These are phyloP conservation scores for Scheffersomyces parashehatae DNA, from an alignment of 1,139 yeast genomes.

Conservation along the genomic window DNA sequence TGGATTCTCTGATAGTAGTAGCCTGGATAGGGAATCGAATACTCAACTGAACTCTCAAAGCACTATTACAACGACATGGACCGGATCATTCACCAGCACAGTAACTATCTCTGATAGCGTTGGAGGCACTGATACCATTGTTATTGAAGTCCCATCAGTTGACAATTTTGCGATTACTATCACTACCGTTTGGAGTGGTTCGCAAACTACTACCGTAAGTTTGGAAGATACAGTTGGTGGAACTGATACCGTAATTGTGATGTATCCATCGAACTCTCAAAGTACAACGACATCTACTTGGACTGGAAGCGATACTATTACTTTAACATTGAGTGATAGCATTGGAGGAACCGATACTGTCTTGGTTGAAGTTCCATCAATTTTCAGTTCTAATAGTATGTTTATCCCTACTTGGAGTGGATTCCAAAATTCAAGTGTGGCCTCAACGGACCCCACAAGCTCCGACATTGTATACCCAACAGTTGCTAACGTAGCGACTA, in stretches of 20 bases:
- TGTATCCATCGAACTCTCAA: slow-evolving; percentile 13
- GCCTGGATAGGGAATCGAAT: no score
- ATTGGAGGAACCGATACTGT: slow-evolving; percentile 5
- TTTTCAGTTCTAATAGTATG: slow-evolving; percentile 10
- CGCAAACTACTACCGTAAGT: slow-evolving; percentile 12
- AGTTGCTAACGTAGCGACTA: slow-evolving; percentile 6
- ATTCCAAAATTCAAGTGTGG: slow-evolving; percentile 4
- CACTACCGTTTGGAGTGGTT: slow-evolving; percentile 5
- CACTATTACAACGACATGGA: slow-evolving; percentile 7
- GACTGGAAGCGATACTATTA: slow-evolving; percentile 5
- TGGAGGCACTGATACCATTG: slow-evolving; percentile 7
- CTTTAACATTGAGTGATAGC: slow-evolving; percentile 4
- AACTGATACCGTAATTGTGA: slow-evolving; percentile 16
- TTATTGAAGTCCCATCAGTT: slow-evolving; percentile 9
- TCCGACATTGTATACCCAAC: slow-evolving; percentile 7
- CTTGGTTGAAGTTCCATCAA: slow-evolving; percentile 1
- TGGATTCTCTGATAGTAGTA: no score
- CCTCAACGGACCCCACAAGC: slow-evolving; percentile 6
- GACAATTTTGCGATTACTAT: slow-evolving; percentile 7
- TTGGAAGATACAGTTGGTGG: slow-evolving; percentile 11
- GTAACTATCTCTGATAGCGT: slow-evolving; percentile 3
- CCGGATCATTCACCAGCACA: slow-evolving; percentile 7
- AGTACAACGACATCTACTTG: slow-evolving; percentile 3
- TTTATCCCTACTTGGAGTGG: slow-evolving; percentile 10
- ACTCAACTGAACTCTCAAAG: background rate